Evolutionary conservation across 345 rosid genomes (phyloP), one percentile per base, ranked within the genome.

Genomic region (Citrus trifoliata): DNA sequence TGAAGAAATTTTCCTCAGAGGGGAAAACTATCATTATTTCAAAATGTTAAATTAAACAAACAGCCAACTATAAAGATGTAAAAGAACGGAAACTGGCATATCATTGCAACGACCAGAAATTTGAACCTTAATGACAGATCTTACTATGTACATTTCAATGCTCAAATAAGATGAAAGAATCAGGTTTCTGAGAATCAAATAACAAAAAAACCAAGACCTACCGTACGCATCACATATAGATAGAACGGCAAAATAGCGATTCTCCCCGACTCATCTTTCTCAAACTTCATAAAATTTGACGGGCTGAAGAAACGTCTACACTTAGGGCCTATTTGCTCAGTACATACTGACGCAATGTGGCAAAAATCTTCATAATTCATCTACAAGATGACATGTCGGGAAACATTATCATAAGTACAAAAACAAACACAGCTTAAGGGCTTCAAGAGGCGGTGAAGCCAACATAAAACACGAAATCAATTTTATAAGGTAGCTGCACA

Each of bases 361-460:
- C 99, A 96, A 85, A 96, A 96, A 83, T 96, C 99, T 87, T 96
- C 98, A 82, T 96, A 96, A 84, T 94, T 94, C 99, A 94, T 96
- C 99, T 94, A 86, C 70, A 87, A 76, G 46, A 65, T 71, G 40
- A 72, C 35, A 82, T 42, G 4, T 72, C 10, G 61, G 24, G 53
- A 75, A 27, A 75, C 71, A 24, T 82, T 38, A 85, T 76, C 48
- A 61, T 78, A 65, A 74, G 24, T 3, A 14, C 10, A 46, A 80
- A 67, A 67, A 48, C 48, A 35, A 71, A 33, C 66, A 76, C 60
- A n/a, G 40, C 48, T 37, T 35, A 59, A 61, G 40, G 3, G 67
- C 33, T 70, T 66, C 22, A 42, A 13, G 16, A 64, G 40, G 72
- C 55, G 42, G 16, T 42, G n/a, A 79, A 61, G n/a, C 40, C 58